Base-by-base conservation (phyloP, 305 asterid species). In the Fraxinus floribunda region DNA sequence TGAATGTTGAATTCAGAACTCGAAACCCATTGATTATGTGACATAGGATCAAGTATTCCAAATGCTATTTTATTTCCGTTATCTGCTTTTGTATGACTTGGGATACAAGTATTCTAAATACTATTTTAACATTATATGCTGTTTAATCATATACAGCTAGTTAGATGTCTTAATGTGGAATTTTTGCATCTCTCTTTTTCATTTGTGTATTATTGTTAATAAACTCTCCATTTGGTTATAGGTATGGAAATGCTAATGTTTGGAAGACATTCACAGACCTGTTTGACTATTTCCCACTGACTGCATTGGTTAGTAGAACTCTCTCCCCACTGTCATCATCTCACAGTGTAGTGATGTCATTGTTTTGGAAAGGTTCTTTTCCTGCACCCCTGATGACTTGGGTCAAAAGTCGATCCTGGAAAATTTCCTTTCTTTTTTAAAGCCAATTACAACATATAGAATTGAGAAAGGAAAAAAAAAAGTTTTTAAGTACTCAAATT, bases 231-330 rank as follows among this genome's bases (percentile, higher is more conserved):
- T 83, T 80, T 20, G 64, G 11, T 86, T 81, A 44, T 82, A 92
- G 96, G 87, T 92, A 92, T 83, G 93, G 94, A 55, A 92, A 85
- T 84, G 94, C 97, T 79, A 92, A 89, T 86, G 97, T 92, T 75
- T 92, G 97, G 97, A 92, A 92, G 93, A 91, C 80, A 79, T 92
- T 92, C 89, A 92, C 97, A 0, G 97, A 92, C 83, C 88, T 92
- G 85, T 92, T 92, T 68, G 97, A 92, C 85, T 92, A 91, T 88
- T 89, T 92, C 75, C 97, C 97, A 79, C 87, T 92, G 74, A 92
- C 97, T 6, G 97, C 97, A 62, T 81, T 92, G 93, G 94, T 91
- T 75, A 82, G 92, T 89, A 75, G 20, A 78, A 38, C 77, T 76
- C 75, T 83, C 81, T 86, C 79, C 77, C 64, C 38, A 64, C 64